These are phyloP conservation scores for Nepenthes mirabilis DNA, from an alignment of 148 eudicot genomes.

Conservation along the genomic window DNA sequence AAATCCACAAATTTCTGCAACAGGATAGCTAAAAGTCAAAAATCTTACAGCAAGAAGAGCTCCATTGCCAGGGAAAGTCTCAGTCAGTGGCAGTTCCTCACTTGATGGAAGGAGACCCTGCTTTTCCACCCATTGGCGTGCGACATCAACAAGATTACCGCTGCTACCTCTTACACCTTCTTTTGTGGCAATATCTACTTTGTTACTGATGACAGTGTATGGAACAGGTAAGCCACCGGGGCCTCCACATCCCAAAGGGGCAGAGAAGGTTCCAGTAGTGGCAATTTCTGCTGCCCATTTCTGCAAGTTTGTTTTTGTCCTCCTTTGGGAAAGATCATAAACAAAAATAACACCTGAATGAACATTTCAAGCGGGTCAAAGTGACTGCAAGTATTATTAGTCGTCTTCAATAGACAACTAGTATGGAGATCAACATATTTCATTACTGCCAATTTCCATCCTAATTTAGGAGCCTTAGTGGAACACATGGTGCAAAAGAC, in stretches of 20 bases:
- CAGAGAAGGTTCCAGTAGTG: slow-evolving; percentile 69
- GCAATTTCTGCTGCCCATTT: slow-evolving; percentile 85
- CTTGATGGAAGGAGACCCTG: slow-evolving; percentile 76
- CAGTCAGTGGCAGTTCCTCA: slow-evolving; percentile 75
- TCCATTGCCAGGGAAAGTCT: slow-evolving; percentile 68
- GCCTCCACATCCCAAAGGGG: slow-evolving; percentile 68
- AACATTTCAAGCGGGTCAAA: background rate
- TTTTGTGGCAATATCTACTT: slow-evolving; percentile 70
- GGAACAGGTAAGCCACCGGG: slow-evolving; percentile 90
- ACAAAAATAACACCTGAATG: slow-evolving; percentile 75
- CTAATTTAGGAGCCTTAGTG: too few species aligned
- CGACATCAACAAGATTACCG: slow-evolving; percentile 87
- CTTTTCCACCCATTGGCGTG: slow-evolving; percentile 92
- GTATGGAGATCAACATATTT: too few species aligned
- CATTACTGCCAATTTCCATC: too few species aligned
- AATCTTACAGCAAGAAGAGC: slow-evolving; percentile 65
- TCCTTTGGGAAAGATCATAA: slow-evolving; percentile 68
- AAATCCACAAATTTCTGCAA: too few species aligned
- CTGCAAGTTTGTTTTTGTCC: slow-evolving; percentile 68
- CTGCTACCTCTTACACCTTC: slow-evolving; percentile 64
- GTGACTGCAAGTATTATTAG: background rate
- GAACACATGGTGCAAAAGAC: too few species aligned
- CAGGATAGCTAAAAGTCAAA: background rate
- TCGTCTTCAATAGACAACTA: background rate
- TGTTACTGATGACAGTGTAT: slow-evolving; percentile 76